Evolutionary conservation across 1,139 yeast genomes (phyloP), one percentile per base, ranked within the genome.

Genomic region (Yamadazyma atmosphaerica): DNA sequence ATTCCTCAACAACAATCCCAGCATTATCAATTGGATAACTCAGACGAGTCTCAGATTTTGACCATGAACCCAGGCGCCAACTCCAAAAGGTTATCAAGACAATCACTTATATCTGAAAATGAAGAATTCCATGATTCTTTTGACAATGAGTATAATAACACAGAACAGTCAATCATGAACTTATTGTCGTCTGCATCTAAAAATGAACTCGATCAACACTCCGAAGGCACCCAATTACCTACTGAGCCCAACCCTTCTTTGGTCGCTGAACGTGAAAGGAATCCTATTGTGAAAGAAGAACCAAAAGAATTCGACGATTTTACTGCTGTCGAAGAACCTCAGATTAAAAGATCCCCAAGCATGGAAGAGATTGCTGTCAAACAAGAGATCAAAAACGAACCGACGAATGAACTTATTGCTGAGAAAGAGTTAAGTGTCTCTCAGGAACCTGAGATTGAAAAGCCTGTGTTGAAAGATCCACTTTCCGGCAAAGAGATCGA

Each of bases 121-220:
- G 63, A 57, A 12, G 60, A 54, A 34, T 57, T 49, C 39, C 61
- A 57, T 59, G 58, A 65, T 40, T 64, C 72, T 2, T 68, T 65
- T 48, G 74, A 72, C 45, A 62, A 56, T 32, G 62, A 67, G 3
- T 67, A 67, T 45, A 60, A 59, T 38, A 61, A 60, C 43, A 68
- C 76, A 1, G 75, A 71, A 46, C 69, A 66, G 41, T 66, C 73
- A 1, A 71, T 72, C 9, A 61, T 71, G 67, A 64, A 68, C 44
- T 52, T 70, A 22, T 58, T 71, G 37, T 33, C 49, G 2, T 34
- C 42, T 13, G 42, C 42, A 7, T 17, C 19, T 16, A 28, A 28
- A 10, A 16, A 9, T 16, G 31, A 28, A 8, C 31, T 16, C 16
- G 31, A 28, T 9, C 10, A 28, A 15, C 21, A n/a, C 8, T 5